These are phyloP conservation scores for Scortechinia acanthostroma DNA, from an alignment of 2,329 filamentous ascomycete genomes.

Conservation along the genomic window DNA sequence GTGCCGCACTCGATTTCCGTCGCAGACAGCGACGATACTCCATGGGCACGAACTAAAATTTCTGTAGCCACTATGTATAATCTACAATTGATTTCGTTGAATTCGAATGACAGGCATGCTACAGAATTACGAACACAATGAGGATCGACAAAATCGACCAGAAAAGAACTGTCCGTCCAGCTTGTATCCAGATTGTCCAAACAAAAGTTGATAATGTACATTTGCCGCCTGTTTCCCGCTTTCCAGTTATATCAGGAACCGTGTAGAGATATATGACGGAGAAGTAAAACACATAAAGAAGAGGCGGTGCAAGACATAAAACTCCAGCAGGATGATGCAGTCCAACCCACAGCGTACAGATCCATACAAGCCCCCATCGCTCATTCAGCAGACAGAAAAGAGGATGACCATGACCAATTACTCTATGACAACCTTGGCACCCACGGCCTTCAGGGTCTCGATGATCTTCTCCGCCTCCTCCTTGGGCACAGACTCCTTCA, in stretches of 20 bases:
- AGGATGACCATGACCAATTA: slow-evolving; percentile 32
- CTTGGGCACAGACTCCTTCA: slow-evolving; percentile 99
- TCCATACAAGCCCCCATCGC: neutral
- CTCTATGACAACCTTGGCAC: slow-evolving; percentile 85
- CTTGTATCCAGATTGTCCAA: slow-evolving; percentile 1
- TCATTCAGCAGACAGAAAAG: neutral
- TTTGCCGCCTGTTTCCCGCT: neutral
- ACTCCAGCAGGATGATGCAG: neutral
- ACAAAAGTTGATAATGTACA: neutral
- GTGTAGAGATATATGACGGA: neutral
- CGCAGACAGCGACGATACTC: too few species aligned
- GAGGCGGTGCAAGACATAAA: neutral
- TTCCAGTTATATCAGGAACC: neutral
- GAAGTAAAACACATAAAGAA: too few species aligned
- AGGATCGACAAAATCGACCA: too few species aligned
- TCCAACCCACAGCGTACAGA: neutral
- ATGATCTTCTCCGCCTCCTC: slow-evolving; percentile 99
- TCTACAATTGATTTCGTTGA: too few species aligned
- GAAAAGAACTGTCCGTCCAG: neutral
- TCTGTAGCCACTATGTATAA: too few species aligned
- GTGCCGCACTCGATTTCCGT: too few species aligned
- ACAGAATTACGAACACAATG: neutral
- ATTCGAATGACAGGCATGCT: too few species aligned
- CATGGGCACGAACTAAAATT: too few species aligned
- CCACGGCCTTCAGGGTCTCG: slow-evolving; percentile 84